phyloP scores from a whole-genome alignment of 1,284 basidiomycete genomes.

The Apiotrichum domesticum region DNA sequence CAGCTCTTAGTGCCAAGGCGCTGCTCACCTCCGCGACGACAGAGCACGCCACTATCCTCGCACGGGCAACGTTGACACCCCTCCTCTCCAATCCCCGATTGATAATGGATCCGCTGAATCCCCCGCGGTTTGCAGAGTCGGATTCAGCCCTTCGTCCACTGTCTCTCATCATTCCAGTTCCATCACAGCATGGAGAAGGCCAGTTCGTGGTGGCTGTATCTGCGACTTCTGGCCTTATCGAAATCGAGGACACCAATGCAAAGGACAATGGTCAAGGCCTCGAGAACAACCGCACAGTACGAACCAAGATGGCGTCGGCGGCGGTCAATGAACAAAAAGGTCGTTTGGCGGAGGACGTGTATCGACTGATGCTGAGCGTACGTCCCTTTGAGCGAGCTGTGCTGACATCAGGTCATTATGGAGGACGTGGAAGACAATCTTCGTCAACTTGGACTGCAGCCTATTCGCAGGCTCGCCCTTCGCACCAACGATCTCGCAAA shows the following conservation, averaged over 20 bases:
- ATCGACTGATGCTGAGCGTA: slow-evolving; percentile 27
- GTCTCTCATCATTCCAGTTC: slow-evolving; percentile 33
- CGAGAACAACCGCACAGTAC: slow-evolving; percentile 15
- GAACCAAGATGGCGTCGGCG: slow-evolving; percentile 25
- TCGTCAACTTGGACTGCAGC: slow-evolving; percentile 32
- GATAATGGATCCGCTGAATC: slow-evolving; percentile 26
- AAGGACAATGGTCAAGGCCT: slow-evolving; percentile 16
- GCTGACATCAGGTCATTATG: slow-evolving; percentile 23
- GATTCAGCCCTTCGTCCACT: slow-evolving; percentile 23
- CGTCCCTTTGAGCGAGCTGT: background rate
- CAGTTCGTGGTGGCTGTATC: slow-evolving; percentile 31
- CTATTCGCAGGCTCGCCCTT: slow-evolving; percentile 31
- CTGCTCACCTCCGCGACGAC: slow-evolving; percentile 28
- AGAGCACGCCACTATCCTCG: slow-evolving; percentile 35
- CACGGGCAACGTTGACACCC: slow-evolving; percentile 19
- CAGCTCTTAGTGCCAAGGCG: slow-evolving; percentile 27
- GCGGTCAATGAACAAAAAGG: slow-evolving; percentile 32
- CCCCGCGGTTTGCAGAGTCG: slow-evolving; percentile 24
- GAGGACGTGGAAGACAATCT: slow-evolving; percentile 40
- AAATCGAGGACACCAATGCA: slow-evolving; percentile 38
- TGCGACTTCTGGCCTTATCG: slow-evolving; percentile 31
- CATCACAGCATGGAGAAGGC: slow-evolving; percentile 13
- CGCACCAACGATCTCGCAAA: slow-evolving; percentile 36
- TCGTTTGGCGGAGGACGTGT: slow-evolving; percentile 32
- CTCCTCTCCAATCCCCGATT: slow-evolving; percentile 27